Percentiles rank a stretch among this genome's conserved stretches.
These are phyloP conservation scores for Ettlia oleoabundans DNA, from an alignment of 139 green algal genomes.

Conservation along the genomic window DNA sequence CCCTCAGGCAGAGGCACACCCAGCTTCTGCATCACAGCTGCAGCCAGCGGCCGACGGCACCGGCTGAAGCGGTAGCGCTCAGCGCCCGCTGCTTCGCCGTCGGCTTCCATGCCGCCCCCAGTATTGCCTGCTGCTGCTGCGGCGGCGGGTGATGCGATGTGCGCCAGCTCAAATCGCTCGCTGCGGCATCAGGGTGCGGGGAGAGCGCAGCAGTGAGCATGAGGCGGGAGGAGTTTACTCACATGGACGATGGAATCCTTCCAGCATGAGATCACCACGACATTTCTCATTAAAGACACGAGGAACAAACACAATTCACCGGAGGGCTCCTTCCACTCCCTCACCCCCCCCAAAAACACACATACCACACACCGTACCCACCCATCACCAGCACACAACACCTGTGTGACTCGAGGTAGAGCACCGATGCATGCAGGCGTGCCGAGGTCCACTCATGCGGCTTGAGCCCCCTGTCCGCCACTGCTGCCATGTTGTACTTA, in stretches of 20 bases:
- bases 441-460: conserved; percentile 87
- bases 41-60: conserved; percentile 64
- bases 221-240: too few relatives aligned
- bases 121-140: too few relatives aligned
- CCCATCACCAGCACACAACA: conserved; percentile 35
- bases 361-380: too few relatives aligned
- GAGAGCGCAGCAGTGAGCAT: too few relatives aligned
- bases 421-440: conserved; percentile 77
- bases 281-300: too few relatives aligned
- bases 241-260: too few relatives aligned
- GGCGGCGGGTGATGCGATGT: conserved; percentile 6
- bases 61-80: conserved; percentile 62
- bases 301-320: too few relatives aligned
- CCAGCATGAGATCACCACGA: too few relatives aligned
- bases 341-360: too few relatives aligned
- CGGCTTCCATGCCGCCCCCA: conserved; percentile 8
- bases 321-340: too few relatives aligned
- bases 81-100: conserved; percentile 20
- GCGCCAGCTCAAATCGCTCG: conserved; percentile 66
- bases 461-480: conserved; percentile 93
- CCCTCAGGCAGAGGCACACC: conserved; percentile 73
- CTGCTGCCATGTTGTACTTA: conserved; percentile 91
- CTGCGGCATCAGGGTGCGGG: too few relatives aligned
- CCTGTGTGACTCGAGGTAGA: conserved; percentile 88
- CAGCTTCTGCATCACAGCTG: conserved; percentile 49